Conservation (phyloP, 208 protist species). For the Phytomonas francai region DNA sequence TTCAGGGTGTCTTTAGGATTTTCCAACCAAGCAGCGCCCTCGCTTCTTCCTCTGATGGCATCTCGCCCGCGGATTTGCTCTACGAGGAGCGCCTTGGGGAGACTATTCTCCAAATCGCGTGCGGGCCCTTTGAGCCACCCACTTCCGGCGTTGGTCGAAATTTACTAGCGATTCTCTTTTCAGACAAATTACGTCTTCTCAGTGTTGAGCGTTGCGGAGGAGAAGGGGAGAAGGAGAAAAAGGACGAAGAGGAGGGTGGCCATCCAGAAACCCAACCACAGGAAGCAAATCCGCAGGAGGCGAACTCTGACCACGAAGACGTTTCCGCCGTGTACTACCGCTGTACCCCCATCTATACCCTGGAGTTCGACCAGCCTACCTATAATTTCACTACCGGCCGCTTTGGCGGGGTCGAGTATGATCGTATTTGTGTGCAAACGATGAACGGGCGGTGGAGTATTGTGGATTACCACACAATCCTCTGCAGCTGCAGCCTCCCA, state of each 20-base stretch:
- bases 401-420: constrained; percentile 64
- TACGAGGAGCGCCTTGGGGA: constrained; percentile 77
- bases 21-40: constrained; percentile 45
- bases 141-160: constrained; percentile 25
- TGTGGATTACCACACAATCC: constrained; percentile 74
- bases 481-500: constrained; percentile 67
- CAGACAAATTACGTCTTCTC: constrained; percentile 57
- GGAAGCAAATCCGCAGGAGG: neutral
- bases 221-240: constrained; percentile 1
- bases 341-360: constrained; percentile 41
- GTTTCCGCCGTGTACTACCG: constrained; percentile 34
- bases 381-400: constrained; percentile 80
- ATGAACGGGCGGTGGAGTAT: constrained; percentile 87
- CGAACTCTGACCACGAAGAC: neutral
- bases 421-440: constrained; percentile 87
- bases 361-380: constrained; percentile 38
- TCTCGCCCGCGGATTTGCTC: constrained; percentile 62
- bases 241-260: constrained; percentile 4
- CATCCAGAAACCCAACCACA: neutral
- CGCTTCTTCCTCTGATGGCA: too few species aligned
- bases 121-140: constrained; percentile 56
- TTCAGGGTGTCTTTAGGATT: constrained; percentile 80
- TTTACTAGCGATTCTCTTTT: constrained; percentile 76
- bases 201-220: constrained; percentile 9
- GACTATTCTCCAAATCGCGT: constrained; percentile 84